These are phyloP conservation scores for Noccaea caerulescens DNA, from an alignment of 345 rosid genomes.

Conservation along the genomic window DNA sequence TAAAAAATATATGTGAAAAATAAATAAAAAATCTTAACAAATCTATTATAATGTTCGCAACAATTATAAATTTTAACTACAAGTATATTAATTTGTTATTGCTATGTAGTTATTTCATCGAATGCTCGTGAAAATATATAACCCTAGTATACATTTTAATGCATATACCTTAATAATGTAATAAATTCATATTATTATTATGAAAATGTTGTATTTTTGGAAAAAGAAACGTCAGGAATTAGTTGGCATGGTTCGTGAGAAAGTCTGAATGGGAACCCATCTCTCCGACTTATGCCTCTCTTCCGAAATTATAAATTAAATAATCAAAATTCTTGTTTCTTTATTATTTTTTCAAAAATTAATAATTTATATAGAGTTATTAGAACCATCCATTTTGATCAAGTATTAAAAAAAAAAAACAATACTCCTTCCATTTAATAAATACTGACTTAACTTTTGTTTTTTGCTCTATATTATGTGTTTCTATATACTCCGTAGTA, in stretches of 20 bases:
- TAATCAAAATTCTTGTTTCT: neutral
- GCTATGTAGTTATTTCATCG: no score
- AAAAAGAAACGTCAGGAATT: slow-evolving; percentile 24
- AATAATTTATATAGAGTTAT: neutral
- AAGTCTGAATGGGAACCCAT: slow-evolving; percentile 39
- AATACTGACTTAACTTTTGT: no score
- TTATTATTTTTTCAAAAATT: neutral
- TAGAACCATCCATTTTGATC: neutral
- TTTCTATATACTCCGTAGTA: no score
- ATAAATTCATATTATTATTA: neutral
- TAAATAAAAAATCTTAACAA: no score
- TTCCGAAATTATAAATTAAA: neutral
- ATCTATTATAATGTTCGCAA: no score
- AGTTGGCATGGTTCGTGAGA: slow-evolving; percentile 37
- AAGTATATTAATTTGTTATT: no score
- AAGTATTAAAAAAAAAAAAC: neutral
- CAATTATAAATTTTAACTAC: no score
- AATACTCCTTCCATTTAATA: no score
- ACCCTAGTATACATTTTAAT: no score
- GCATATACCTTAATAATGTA: neutral
- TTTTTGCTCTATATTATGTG: no score
- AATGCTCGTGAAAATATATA: no score
- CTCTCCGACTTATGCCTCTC: slow-evolving; percentile 6
- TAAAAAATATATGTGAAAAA: no score
- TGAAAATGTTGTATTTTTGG: neutral